Evolutionary conservation across 164 flowering plant genomes (phyloP), one percentile per base, ranked within the genome.

Genomic region (Vitis cinerea): DNA sequence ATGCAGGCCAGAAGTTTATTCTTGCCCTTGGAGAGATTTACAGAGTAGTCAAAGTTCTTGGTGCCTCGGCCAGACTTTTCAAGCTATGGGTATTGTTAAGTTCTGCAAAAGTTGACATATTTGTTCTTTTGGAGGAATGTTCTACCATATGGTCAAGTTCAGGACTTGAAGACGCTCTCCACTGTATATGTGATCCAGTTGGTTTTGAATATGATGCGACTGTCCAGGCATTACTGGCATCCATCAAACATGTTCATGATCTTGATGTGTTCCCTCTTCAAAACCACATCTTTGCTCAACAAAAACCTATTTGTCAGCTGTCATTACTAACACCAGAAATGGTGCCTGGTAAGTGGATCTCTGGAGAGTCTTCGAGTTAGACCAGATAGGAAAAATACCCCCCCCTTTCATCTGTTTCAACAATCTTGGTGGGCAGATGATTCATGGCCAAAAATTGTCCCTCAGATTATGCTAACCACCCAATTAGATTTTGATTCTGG

Each of bases 21-120:
- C 65, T 75, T 55, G 86, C 94, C 30, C 89, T 93, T 31, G 97
- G 93, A 63, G 96, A 95, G 73, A 83, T 95, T 69, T 93, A 82
- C 71, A 84, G 94, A 74, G 91, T 86, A 52, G 84, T 81, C 19
- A 69, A 73, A 75, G 67, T 93, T 61, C 68, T 94, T 71, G 87
- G 81, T 75, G 80, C 79, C 50, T 85, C 98, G 14, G 71, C 74
- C 49, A 79, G 71, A 76, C 70, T 89, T 53, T 95, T 83, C 86
- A 90, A 83, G 75, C 97, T 92, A 13, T 95, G 98, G 98, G 71
- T 84, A 61, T 55, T 88, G 16, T 72, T 76, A 64, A 74, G 69
- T 71, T 68, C 67, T 61, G 74, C 63, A 52, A 75, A 81, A 51
- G 68, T 55, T 8, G 60, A 61, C 59, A 71, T 93, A 6, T 68